Base-by-base conservation (phyloP, 2,329 filamentous ascomycete genomes). In the Ophiostoma sp. region DNA sequence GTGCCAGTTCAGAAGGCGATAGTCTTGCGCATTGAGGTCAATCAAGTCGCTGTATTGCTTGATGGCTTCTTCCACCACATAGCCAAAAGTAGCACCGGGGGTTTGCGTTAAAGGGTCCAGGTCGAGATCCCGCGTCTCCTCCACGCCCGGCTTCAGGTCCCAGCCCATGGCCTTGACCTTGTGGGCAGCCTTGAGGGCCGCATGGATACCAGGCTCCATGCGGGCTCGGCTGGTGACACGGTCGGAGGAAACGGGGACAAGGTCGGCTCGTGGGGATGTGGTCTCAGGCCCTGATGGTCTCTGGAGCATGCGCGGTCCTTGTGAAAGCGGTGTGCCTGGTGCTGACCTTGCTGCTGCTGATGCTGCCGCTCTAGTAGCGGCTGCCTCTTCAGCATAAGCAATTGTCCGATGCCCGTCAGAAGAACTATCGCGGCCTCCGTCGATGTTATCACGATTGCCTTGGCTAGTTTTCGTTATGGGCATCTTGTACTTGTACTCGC, bases 1-100 rank as follows among this genome's bases (percentile, higher is more conserved):
- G 78, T 99, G 96, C 95, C 95, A 99, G 75, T 97, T 99, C 75
- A 98, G 84, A 16, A 99, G 82, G 63, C 95, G 87, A 78, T 96
- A 89, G 75, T 99, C 95, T 75, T 92, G 91, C 0, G 93, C 86
- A 14, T 88, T 91, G 66, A 99, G 80, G 69, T 96, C 89, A 41
- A 98, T 84, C 65, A 99, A 85, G 44, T 85, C 83, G 74, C 91
- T 89, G 76, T 97, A 99, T 76, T 98, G 93, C 18, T 84, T 84
- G 70, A 99, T 88, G n/a, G 93, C 92, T 72, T 93, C 88, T 74
- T 99, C 92, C 81, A 98, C 90, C 2, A 96, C 90, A n/a, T 89
- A 89, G 1, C 95, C 95, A 11, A 99, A 81, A 0, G 92, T 96
- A 38, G 93, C 90, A 66, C 84, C 82, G 1, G 85, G 82, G 18